Conservation (phyloP, 2,329 filamentous ascomycete genomes). For the Colletotrichum noveboracense region DNA sequence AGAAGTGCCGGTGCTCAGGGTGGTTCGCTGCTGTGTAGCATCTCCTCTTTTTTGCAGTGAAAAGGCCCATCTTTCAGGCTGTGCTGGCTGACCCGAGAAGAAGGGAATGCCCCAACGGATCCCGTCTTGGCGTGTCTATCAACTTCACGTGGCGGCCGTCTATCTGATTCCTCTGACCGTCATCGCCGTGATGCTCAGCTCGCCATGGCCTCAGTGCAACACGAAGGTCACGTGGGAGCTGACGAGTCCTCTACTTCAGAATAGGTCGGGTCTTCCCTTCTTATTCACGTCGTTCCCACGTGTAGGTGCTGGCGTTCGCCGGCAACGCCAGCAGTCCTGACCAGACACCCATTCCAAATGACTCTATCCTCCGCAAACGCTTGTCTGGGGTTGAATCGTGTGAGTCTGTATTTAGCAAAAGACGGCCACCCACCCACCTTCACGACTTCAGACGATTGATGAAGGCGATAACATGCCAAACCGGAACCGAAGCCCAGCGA, state of each 20-base stretch:
- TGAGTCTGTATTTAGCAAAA: slow-evolving; percentile 10
- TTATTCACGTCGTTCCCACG: background rate
- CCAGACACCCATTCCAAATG: slow-evolving; percentile 5
- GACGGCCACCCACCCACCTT: background rate
- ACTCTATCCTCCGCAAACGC: background rate
- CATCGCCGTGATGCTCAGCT: background rate
- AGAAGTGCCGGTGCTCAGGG: background rate
- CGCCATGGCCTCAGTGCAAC: background rate
- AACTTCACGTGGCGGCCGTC: background rate
- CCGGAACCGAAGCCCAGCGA: background rate
- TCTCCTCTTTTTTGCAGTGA: background rate
- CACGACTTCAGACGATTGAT: slow-evolving; percentile 1
- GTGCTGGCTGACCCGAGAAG: background rate
- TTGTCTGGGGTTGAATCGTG: slow-evolving; percentile 7
- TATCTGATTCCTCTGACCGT: background rate
- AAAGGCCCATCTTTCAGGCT: background rate
- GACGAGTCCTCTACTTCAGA: slow-evolving; percentile 14
- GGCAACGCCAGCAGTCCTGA: background rate
- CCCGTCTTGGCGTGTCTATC: slow-evolving; percentile 12
- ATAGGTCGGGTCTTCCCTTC: slow-evolving; percentile 9
- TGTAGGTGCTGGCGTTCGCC: background rate
- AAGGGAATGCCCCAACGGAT: background rate
- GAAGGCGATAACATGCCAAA: background rate
- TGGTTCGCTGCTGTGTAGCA: background rate
- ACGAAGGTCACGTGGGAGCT: background rate